Evolutionary conservation across 805 yeast genomes (phyloP), one percentile per base, ranked within the genome.

Genomic region (Starmerella powellii): DNA sequence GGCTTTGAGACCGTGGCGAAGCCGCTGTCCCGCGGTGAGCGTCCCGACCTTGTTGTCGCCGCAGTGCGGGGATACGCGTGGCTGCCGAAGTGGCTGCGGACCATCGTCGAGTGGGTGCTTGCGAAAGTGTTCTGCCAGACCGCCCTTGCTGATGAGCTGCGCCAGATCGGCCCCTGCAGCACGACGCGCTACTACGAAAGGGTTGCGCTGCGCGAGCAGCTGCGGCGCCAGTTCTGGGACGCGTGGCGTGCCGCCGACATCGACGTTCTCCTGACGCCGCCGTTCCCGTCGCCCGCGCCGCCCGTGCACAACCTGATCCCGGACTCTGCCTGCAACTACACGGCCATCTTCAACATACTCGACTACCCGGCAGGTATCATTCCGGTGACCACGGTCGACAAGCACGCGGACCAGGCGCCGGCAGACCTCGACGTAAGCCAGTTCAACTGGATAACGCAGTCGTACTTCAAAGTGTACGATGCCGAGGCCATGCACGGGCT

Each of bases 331-430:
- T 56, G 63, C 16, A 71, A 69, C 6, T 79, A 78, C 57, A 75
- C 82, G 3, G 65, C 72, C 20, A 61, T 65, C 53, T 64, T 72
- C 55, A 76, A 76, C 55, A 63, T 71, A 8, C 56, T 74, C 17
- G 80, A 76, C 52, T 73, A 72, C 51, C 57, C 75, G 13, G 70
- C 71, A 40, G 76, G 74, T 38, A 68, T 70, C 2, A 51, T 78
- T 31, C 84, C 84, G 0, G 74, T 76, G 2, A 66, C 76, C 4
- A 61, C 65, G 44, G 80, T 73, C 2, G 76, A 75, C 55, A 45
- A 47, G 38, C 33, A 38, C 10, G 35, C 37, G 34, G 67, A 64
- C 42, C 13, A 19, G 24, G n/a, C 12, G 27, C 13, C 13, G 19
- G 17, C 12, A 11, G 53, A 46, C 12, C 46, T 61, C 23, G 47